These are phyloP conservation scores for Wickerhamiella bombiphila DNA, from an alignment of 805 yeast genomes.

Conservation along the genomic window DNA sequence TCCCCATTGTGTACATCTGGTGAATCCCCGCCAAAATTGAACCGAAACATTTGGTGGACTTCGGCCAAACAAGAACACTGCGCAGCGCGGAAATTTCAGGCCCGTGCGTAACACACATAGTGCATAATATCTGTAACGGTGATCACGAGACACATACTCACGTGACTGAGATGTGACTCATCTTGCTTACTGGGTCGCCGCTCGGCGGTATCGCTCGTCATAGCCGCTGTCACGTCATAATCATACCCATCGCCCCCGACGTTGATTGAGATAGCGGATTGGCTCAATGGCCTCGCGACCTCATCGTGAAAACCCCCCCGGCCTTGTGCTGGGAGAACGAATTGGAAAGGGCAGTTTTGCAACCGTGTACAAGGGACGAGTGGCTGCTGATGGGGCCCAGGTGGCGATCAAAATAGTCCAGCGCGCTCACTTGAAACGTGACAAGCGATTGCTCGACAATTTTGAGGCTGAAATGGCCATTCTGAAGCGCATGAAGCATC, in stretches of 20 bases:
- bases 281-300: constrained; percentile 1
- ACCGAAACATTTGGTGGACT: constrained; percentile 20
- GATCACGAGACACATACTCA: too few relatives aligned
- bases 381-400: constrained; percentile 23
- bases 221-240: too few relatives aligned
- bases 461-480: constrained; percentile 86
- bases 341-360: constrained; percentile 97
- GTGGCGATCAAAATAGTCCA: constrained; percentile 87
- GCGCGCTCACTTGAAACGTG: constrained; percentile 47
- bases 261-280: too few relatives aligned
- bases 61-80: too few relatives aligned
- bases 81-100: too few relatives aligned
- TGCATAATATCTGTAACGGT: too few relatives aligned
- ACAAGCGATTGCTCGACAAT: constrained; percentile 77
- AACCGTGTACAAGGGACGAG: constrained; percentile 73
- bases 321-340: constrained; percentile 39
- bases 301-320: constrained; percentile 1
- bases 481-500: constrained; percentile 74
- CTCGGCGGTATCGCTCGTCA: too few relatives aligned
- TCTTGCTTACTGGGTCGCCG: too few relatives aligned
- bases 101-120: too few relatives aligned
- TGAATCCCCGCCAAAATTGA: constrained; percentile 16
- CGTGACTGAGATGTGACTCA: too few relatives aligned
- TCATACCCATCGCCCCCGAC: too few relatives aligned
- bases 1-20: too few relatives aligned